phyloP scores from a whole-genome alignment of 352 stramenopile species.

The Halophytophthora polymorphica region DNA sequence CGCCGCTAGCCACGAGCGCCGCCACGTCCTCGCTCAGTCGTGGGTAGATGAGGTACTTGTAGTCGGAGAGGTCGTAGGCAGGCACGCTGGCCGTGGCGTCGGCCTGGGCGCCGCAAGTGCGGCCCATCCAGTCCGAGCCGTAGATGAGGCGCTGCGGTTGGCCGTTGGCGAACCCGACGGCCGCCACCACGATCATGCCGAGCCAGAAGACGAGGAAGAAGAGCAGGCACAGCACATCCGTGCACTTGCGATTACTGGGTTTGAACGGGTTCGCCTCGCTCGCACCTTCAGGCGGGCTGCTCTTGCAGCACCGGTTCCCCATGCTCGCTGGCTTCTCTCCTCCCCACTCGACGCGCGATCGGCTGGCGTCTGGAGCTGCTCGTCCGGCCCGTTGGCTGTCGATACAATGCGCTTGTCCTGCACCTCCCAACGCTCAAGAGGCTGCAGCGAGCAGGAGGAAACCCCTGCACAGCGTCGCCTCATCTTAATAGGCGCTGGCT shows the following conservation, averaged over 20 bases:
- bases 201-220: conserved; percentile 58
- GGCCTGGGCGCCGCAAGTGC: conserved; percentile 55
- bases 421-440: too few species aligned
- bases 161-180: conserved; percentile 56
- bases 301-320: background rate
- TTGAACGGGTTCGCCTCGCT: conserved; percentile 63
- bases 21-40: conserved; percentile 60
- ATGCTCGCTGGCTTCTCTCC: background rate
- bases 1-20: conserved; percentile 14
- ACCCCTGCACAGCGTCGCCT: too few species aligned
- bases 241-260: conserved; percentile 70
- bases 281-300: background rate
- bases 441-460: too few species aligned
- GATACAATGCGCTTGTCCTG: too few species aligned
- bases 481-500: too few species aligned
- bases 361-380: too few species aligned
- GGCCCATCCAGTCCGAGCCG: conserved; percentile 68
- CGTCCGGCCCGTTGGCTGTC: too few species aligned
- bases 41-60: conserved; percentile 71
- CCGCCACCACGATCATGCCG: conserved; percentile 68
- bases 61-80: conserved; percentile 64
- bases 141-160: conserved; percentile 76
- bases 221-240: conserved; percentile 62
- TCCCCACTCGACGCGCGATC: background rate
- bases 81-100: conserved; percentile 38